A percentile compares a stretch with the other conserved stretches of the same genome.
phyloP scores from a whole-genome alignment of 345 rosid genomes.

The Gossypium anomalum region DNA sequence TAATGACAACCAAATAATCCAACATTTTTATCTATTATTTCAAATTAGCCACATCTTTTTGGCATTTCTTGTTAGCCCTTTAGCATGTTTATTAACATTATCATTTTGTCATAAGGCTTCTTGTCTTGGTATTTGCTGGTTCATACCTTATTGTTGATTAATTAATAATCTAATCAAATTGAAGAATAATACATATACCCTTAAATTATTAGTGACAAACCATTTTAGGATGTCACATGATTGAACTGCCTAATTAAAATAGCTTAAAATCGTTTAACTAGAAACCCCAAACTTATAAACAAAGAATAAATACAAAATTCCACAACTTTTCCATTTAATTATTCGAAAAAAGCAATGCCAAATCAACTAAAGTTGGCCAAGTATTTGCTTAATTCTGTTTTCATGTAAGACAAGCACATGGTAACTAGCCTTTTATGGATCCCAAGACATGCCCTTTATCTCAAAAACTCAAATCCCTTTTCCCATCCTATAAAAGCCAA shows the following conservation, averaged over 20 bases:
- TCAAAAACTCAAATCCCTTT: neutral
- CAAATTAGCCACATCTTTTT: neutral
- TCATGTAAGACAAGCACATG: constrained; percentile 31
- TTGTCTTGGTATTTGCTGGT: constrained; percentile 1
- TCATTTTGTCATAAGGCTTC: neutral
- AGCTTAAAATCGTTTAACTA: neutral
- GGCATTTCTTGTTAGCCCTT: constrained; percentile 5
- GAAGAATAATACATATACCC: neutral
- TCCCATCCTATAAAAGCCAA: constrained; percentile 35
- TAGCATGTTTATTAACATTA: neutral
- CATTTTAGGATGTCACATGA: neutral
- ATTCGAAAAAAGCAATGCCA: too few relatives aligned
- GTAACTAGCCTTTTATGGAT: constrained; percentile 28
- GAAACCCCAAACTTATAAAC: neutral
- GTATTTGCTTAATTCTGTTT: constrained; percentile 14
- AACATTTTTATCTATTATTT: constrained; percentile 2
- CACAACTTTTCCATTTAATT: neutral
- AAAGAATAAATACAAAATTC: neutral
- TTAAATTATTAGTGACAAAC: neutral
- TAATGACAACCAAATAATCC: constrained; percentile 19
- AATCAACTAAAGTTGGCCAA: too few relatives aligned
- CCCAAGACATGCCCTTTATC: constrained; percentile 28
- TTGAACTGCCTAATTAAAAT: neutral
- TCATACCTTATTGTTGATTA: neutral
- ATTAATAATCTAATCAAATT: neutral